Base-by-base conservation (phyloP, 805 yeast genomes). In the Nakazawaea ambrosiae region DNA sequence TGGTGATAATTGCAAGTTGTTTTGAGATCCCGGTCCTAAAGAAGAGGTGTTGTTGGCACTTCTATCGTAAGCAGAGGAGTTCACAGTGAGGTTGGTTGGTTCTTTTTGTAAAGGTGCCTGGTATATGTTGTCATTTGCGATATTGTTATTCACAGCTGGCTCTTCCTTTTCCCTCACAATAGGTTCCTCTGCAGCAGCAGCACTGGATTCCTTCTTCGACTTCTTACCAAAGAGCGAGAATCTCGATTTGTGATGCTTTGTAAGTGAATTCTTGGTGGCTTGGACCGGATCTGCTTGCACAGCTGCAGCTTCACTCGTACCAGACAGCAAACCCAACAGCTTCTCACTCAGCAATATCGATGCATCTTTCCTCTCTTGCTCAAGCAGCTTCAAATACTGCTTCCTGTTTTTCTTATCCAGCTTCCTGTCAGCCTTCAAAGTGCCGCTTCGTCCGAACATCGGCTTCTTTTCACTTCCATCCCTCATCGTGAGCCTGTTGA, bases 351-450 rank as follows among this genome's bases (percentile, higher is more conserved):
- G 57, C 14, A 46, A 43, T 20, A 35, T 24, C 5, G 35, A 27
- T 6, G 55, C 55, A 4, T 43, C 43, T 28, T 46, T 46, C 15
- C 61, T 40, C 31, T 56, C 54, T 19, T 47, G 45, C 25, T 45
- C 42, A 48, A 55, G 33, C 31, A 43, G 35, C 16, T 47, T 49
- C 34, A 42, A 10, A 20, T 53, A 54, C 12, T 36, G 36, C 31
- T 54, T 55, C 14, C 49, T 49, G 31, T 50, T 49, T 31, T 45
- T 45, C 34, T 49, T 46, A 12, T 46, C 37, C 36, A 46, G 36
- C 24, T 50, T 55, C 32, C 45, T 43, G 8, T 44, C 40, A 4
- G 31, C 31, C 44, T 42, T 23, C 43, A 43, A 49, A 31, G 26
- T 27, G 20, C 16, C 20, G n/a, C n/a, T n/a, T n/a, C n/a, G n/a